phyloP scores from a whole-genome alignment of 2,329 filamentous ascomycete species.

The Ophiostoma novo-ulmi region DNA sequence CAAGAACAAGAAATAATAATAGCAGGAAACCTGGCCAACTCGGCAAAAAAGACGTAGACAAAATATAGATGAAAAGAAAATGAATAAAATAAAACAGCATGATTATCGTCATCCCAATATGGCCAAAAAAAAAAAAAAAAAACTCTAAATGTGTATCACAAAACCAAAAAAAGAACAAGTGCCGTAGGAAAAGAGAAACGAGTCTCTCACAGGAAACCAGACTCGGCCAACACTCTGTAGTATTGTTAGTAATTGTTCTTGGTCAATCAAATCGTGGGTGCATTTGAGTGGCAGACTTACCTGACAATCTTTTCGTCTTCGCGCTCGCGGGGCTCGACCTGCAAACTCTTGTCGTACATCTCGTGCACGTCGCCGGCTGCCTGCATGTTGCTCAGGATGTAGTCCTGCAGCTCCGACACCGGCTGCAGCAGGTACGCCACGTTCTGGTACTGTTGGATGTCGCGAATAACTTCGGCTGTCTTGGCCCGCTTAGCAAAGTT shows the following conservation, averaged over 20 bases:
- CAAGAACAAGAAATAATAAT: neutral
- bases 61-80: neutral
- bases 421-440: conserved; percentile 89
- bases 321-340: conserved; percentile 87
- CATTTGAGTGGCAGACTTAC: conserved; percentile 45
- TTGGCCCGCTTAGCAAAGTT: conserved; percentile 98
- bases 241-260: conserved; percentile 21
- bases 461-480: conserved; percentile 95
- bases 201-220: conserved; percentile 33
- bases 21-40: neutral
- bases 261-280: neutral
- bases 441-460: conserved; percentile 98
- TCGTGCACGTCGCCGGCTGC: conserved; percentile 93
- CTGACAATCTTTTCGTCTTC: conserved; percentile 99
- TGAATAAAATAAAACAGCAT: conserved; percentile 2
- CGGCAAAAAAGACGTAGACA: neutral
- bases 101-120: conserved; percentile 16
- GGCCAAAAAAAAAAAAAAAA: conserved; percentile 16
- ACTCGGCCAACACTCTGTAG: conserved; percentile 35
- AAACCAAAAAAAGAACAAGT: neutral
- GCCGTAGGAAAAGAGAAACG: too few species aligned
- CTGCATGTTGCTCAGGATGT: conserved; percentile 95
- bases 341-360: conserved; percentile 97
- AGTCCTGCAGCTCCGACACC: conserved; percentile 89
- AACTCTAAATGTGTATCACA: conserved; percentile 25